A percentile compares a stretch with the other conserved stretches of the same genome.
phyloP scores from a whole-genome alignment of 2,329 filamentous ascomycete genomes.

The Monilinia aucupariae region DNA sequence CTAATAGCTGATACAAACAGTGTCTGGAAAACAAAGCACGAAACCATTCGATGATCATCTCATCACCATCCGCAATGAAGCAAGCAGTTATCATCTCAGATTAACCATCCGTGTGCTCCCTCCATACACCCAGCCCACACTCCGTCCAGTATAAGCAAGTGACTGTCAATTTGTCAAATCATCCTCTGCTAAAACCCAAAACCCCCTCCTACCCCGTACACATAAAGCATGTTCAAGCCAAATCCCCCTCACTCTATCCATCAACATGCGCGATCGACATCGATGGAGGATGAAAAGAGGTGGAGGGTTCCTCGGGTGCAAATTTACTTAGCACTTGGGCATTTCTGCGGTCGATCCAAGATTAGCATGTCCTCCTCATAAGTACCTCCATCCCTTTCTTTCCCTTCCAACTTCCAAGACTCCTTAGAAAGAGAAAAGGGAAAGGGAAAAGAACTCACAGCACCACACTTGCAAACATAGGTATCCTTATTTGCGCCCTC shows the following conservation, averaged over 20 bases:
- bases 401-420: background rate
- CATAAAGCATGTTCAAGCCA: background rate
- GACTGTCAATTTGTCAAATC: background rate
- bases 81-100: background rate
- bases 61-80: background rate
- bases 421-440: too few relatives aligned
- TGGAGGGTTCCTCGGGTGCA: background rate
- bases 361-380: background rate
- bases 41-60: too few relatives aligned
- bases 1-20: too few relatives aligned
- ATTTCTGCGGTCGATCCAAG: background rate
- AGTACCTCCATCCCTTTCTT: too few relatives aligned
- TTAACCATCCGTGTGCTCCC: background rate
- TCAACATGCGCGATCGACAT: background rate
- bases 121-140: background rate
- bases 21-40: background rate
- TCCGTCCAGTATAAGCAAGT: background rate
- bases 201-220: background rate
- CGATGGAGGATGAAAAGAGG: background rate
- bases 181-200: background rate
- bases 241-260: background rate
- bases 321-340: background rate
- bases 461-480: slow-evolving; percentile 10
- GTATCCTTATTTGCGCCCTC: slow-evolving; percentile 11
- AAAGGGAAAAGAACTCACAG: background rate